Percentiles rank a stretch among this genome's conserved stretches.
Evolutionary conservation across 352 stramenopile species (phyloP).

Genomic region (Aphanomyces invadans): DNA sequence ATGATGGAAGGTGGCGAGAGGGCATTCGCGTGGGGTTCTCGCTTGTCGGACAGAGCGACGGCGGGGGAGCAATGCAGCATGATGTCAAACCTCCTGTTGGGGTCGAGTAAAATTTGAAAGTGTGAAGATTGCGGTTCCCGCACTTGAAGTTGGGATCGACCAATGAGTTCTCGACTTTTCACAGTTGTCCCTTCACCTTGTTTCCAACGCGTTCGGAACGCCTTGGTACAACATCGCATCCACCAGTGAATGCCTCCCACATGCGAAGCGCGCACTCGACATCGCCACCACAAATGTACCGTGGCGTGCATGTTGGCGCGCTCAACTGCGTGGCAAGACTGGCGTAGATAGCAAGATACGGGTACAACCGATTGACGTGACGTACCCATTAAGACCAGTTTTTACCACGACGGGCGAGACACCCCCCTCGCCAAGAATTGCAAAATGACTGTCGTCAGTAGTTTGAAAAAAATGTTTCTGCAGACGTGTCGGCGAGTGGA

Average conservation of each 20-base stretch:
- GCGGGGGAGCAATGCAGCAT: background rate
- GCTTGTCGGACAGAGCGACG: background rate
- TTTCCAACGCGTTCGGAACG: background rate
- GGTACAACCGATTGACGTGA: too few relatives aligned
- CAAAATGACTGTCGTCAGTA: background rate
- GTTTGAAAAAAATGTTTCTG: too few relatives aligned
- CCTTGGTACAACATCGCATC: background rate
- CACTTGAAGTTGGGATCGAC: slow-evolving; percentile 8
- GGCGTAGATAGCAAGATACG: too few relatives aligned
- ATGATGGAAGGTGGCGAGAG: background rate
- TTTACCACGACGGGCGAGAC: background rate
- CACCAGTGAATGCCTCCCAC: too few relatives aligned
- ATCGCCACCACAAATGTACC: too few relatives aligned
- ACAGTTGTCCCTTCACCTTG: background rate
- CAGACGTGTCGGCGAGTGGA: too few relatives aligned
- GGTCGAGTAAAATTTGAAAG: background rate
- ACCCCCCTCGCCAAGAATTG: too few relatives aligned
- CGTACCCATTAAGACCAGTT: background rate
- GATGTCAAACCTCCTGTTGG: too few relatives aligned
- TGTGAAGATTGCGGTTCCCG: background rate
- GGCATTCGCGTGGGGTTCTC: background rate
- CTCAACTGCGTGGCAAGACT: too few relatives aligned
- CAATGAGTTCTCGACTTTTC: background rate
- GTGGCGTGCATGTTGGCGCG: too few relatives aligned
- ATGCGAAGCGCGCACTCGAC: too few relatives aligned